Percentiles rank a stretch among this genome's conserved stretches.
phyloP scores from a whole-genome alignment of 495 filamentous ascomycete species.

The Cladorrhinum samala region DNA sequence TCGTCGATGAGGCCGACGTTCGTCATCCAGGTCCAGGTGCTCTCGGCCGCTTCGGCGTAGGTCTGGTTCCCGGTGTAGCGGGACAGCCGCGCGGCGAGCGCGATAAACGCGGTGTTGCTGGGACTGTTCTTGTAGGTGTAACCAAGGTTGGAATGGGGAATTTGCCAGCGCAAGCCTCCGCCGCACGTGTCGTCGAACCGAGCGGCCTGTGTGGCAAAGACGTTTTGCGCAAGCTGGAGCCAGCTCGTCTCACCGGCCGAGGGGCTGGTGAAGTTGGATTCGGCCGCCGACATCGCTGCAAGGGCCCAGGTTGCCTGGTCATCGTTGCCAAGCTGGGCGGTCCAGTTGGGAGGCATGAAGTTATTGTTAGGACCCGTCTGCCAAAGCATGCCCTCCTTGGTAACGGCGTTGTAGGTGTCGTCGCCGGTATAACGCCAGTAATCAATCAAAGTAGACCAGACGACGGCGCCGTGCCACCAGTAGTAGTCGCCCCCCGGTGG shows the following conservation, averaged over 20 bases:
- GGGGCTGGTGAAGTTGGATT: constrained; percentile 64
- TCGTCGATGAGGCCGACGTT: constrained; percentile 55
- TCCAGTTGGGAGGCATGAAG: constrained; percentile 65
- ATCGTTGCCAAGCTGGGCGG: constrained; percentile 68
- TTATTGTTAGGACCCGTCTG: constrained; percentile 54
- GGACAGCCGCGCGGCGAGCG: constrained; percentile 68
- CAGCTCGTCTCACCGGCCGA: constrained; percentile 56
- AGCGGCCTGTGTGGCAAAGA: constrained; percentile 62
- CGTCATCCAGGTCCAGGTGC: constrained; percentile 64
- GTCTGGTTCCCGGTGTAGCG: constrained; percentile 71
- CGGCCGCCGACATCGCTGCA: constrained; percentile 66
- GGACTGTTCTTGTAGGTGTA: constrained; percentile 78
- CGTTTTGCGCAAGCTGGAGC: constrained; percentile 66
- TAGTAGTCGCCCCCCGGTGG: constrained; percentile 40
- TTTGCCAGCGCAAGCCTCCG: constrained; percentile 75
- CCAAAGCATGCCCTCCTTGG: constrained; percentile 53
- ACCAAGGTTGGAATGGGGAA: constrained; percentile 64
- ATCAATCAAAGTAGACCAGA: constrained; percentile 55
- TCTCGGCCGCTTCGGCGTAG: constrained; percentile 69
- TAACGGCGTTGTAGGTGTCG: constrained; percentile 52
- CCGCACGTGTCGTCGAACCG: constrained; percentile 55
- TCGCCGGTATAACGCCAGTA: constrained; percentile 70
- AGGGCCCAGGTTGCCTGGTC: constrained; percentile 82
- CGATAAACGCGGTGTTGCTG: constrained; percentile 63
- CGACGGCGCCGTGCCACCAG: constrained; percentile 52